A percentile compares a stretch with the other conserved stretches of the same genome.
phyloP scores from a whole-genome alignment of 2,329 filamentous ascomycete genomes.

The Cladophialophora immunda region DNA sequence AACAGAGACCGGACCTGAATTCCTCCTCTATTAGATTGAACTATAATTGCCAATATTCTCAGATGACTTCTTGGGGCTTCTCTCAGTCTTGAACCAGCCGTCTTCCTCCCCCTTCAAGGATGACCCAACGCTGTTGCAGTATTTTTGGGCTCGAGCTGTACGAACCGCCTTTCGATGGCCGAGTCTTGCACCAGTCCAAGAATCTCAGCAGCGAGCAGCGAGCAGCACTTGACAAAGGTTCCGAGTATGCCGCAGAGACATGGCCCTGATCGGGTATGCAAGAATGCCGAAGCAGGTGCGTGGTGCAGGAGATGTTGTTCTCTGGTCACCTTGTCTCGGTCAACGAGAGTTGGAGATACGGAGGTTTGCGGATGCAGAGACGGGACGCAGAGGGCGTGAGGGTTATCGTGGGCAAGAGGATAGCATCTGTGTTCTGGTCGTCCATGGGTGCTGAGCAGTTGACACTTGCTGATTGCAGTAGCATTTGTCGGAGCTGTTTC shows the following conservation, averaged over 20 bases:
- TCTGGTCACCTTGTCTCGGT: background rate
- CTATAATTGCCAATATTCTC: background rate
- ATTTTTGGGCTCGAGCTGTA: too few relatives aligned
- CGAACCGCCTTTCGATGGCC: too few relatives aligned
- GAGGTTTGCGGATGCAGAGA: background rate
- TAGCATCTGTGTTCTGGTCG: background rate
- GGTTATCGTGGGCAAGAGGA: background rate
- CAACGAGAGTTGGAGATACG: background rate
- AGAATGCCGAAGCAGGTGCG: background rate
- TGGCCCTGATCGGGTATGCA: background rate
- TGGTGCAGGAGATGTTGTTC: background rate
- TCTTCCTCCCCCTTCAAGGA: too few relatives aligned
- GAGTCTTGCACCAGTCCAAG: too few relatives aligned
- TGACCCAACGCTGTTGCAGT: too few relatives aligned
- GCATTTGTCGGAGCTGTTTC: background rate
- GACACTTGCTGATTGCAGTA: background rate
- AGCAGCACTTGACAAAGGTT: background rate
- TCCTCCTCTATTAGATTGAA: background rate
- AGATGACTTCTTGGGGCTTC: background rate
- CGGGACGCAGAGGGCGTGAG: background rate
- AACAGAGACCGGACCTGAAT: background rate
- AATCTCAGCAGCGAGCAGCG: too few relatives aligned
- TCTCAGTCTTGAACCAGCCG: too few relatives aligned
- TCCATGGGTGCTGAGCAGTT: background rate
- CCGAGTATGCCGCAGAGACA: background rate